Percentiles rank a stretch among this genome's conserved stretches.
Evolutionary conservation across 176 grass and related monocot species (phyloP).

Genomic region (Juncus effusus): DNA sequence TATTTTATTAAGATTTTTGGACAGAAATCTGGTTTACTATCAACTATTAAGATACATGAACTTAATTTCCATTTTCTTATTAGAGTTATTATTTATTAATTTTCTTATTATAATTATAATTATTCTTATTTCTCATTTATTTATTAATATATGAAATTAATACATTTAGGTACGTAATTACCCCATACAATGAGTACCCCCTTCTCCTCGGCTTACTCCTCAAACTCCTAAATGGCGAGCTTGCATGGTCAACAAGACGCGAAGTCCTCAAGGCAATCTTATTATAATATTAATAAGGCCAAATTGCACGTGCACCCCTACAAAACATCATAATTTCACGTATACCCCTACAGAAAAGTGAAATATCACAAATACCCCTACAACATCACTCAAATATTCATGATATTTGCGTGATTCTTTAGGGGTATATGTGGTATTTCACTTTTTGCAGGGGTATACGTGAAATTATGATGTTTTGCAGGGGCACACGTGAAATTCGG

Average conservation of each 20-base stretch:
- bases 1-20: conserved; percentile 29
- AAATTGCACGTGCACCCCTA: too few relatives aligned
- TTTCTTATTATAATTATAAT: conserved; percentile 14
- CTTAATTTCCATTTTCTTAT: conserved; percentile 4
- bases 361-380: too few relatives aligned
- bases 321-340: too few relatives aligned
- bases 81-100: neutral
- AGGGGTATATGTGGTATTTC: too few relatives aligned
- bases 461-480: too few relatives aligned
- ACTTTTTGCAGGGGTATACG: too few relatives aligned
- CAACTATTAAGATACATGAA: neutral
- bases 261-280: conserved; percentile 89
- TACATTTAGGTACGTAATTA: conserved; percentile 72
- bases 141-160: conserved; percentile 25
- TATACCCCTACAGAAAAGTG: too few relatives aligned
- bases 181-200: conserved; percentile 95
- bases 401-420: too few relatives aligned
- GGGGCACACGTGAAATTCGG: too few relatives aligned
- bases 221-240: conserved; percentile 93
- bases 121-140: conserved; percentile 5
- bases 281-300: conserved; percentile 5
- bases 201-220: conserved; percentile 90
- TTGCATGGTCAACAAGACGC: conserved; percentile 93
- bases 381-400: too few relatives aligned
- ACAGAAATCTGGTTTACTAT: neutral